A percentile compares a stretch with the other conserved stretches of the same genome.
Conservation (phyloP, 345 rosid genomes). For the Crucihimalaya himalaica region DNA sequence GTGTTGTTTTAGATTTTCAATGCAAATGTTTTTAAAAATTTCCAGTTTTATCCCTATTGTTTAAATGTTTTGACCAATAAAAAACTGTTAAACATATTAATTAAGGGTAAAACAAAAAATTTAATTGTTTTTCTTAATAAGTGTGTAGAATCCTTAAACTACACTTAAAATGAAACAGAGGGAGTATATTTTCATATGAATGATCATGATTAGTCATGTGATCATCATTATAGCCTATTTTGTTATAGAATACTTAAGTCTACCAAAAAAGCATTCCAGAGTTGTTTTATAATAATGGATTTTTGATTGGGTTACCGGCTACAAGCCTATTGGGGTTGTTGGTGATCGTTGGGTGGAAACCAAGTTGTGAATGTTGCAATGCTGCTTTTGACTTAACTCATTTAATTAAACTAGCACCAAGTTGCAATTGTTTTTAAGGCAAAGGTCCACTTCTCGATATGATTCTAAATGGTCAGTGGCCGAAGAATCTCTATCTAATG, state of each 20-base stretch:
- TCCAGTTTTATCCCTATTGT: too few relatives aligned
- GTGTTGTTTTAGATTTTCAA: too few relatives aligned
- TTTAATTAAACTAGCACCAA: background rate
- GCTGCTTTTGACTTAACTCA: background rate
- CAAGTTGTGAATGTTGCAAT: background rate
- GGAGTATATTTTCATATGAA: constrained; percentile 13
- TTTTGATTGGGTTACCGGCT: too few relatives aligned
- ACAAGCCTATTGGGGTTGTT: background rate
- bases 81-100: too few relatives aligned
- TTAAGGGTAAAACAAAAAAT: too few relatives aligned
- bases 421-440: constrained; percentile 1
- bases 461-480: constrained; percentile 17
- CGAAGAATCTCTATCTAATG: constrained; percentile 22
- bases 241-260: background rate
- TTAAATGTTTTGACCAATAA: too few relatives aligned
- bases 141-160: too few relatives aligned
- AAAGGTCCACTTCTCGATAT: constrained; percentile 25
- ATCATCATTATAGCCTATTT: constrained; percentile 22
- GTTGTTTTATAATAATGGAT: background rate
- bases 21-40: too few relatives aligned
- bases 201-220: constrained; percentile 39
- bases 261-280: background rate
- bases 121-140: too few relatives aligned
- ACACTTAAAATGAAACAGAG: too few relatives aligned
- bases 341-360: background rate